A percentile compares a stretch with the other conserved stretches of the same genome.
Conservation (phyloP, 2,329 filamentous ascomycete genomes). For the Periconia macrospinosa region DNA sequence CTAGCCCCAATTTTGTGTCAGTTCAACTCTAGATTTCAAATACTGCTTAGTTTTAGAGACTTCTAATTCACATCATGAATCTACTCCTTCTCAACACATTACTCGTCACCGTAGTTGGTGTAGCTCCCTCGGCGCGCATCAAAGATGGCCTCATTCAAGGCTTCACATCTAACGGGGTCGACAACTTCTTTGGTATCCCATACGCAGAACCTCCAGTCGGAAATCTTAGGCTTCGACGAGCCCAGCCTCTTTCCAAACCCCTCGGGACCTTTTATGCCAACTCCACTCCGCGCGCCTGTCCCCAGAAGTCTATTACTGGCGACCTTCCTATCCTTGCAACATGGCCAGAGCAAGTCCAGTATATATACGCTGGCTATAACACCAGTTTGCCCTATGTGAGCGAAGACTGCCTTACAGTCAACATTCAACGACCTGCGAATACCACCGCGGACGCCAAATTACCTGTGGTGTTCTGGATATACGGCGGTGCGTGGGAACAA, state of each 20-base stretch:
- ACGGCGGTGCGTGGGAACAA: slow-evolving; percentile 54
- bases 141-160: too few species aligned
- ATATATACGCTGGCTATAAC: too few species aligned
- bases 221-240: slow-evolving; percentile 53
- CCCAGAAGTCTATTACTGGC: slow-evolving; percentile 1
- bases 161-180: too few species aligned
- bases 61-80: too few species aligned
- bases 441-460: slow-evolving; percentile 37
- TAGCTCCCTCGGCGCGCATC: too few species aligned
- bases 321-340: neutral
- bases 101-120: too few species aligned
- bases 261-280: slow-evolving; percentile 42
- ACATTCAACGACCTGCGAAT: slow-evolving; percentile 51
- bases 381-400: slow-evolving; percentile 53
- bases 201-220: slow-evolving; percentile 39
- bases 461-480: slow-evolving; percentile 59
- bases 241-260: slow-evolving; percentile 49
- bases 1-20: too few species aligned
- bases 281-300: slow-evolving; percentile 32
- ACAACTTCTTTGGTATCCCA: slow-evolving; percentile 49
- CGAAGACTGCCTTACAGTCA: slow-evolving; percentile 52
- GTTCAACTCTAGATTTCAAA: too few species aligned
- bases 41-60: too few species aligned
- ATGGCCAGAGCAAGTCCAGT: neutral
- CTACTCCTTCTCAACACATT: too few species aligned